These are phyloP conservation scores for Phaffia australis DNA, from an alignment of 768 basidiomycete species.

Conservation along the genomic window DNA sequence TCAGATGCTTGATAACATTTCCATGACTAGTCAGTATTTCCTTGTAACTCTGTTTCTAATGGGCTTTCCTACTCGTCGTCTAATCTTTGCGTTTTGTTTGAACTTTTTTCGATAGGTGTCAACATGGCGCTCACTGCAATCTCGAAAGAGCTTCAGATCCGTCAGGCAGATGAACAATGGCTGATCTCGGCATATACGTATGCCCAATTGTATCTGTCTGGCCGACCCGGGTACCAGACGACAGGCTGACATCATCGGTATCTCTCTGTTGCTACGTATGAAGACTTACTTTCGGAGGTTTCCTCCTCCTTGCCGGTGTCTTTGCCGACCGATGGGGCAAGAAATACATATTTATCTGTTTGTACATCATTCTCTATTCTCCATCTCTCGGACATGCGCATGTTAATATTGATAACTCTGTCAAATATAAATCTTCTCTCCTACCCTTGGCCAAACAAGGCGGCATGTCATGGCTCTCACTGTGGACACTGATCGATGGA, in stretches of 20 bases:
- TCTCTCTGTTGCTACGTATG: neutral
- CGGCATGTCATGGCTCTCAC: slow-evolving; percentile 16
- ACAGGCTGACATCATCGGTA: neutral
- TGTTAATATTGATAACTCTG: slow-evolving; percentile 4
- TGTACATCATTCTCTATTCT: too few relatives aligned
- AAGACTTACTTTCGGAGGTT: slow-evolving; percentile 25
- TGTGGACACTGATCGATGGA: slow-evolving; percentile 8
- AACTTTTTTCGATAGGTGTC: slow-evolving; percentile 19
- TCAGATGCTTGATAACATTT: slow-evolving; percentile 23
- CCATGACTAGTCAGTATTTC: neutral
- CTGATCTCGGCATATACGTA: slow-evolving; percentile 24
- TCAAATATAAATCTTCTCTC: slow-evolving; percentile 3
- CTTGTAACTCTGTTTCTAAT: neutral
- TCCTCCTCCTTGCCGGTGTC: slow-evolving; percentile 27
- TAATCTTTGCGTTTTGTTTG: neutral
- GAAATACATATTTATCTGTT: slow-evolving; percentile 22
- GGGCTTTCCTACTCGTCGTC: neutral
- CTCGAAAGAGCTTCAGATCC: slow-evolving; percentile 25
- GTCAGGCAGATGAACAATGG: slow-evolving; percentile 22
- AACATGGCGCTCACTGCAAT: slow-evolving; percentile 27
- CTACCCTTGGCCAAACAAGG: neutral
- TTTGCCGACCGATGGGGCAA: slow-evolving; percentile 28
- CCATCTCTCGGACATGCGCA: neutral
- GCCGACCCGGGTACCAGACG: neutral
- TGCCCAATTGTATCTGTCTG: neutral